These are phyloP conservation scores for Trametes elegans DNA, from an alignment of 768 basidiomycete genomes.

Conservation along the genomic window DNA sequence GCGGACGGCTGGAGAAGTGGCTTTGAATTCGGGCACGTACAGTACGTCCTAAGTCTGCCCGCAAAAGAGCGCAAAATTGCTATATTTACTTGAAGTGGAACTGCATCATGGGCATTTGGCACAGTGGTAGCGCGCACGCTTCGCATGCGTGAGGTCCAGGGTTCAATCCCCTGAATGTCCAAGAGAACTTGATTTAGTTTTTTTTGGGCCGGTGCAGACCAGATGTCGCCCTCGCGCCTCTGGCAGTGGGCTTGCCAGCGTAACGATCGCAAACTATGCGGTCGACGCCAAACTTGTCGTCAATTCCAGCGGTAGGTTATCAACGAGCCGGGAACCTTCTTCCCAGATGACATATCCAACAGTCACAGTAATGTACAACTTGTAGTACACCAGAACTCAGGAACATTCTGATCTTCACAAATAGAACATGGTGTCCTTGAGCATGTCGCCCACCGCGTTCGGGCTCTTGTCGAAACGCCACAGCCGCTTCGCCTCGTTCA, in stretches of 20 bases:
- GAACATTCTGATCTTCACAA: slow-evolving; percentile 38
- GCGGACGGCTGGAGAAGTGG: slow-evolving; percentile 13
- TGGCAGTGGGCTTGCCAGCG: no score
- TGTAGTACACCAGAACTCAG: no score
- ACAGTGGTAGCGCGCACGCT: slow-evolving; percentile 38
- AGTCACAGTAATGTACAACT: no score
- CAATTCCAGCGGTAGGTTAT: no score
- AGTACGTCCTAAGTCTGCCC: background rate
- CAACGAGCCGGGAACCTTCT: no score
- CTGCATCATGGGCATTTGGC: slow-evolving; percentile 29
- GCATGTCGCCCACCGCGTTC: slow-evolving; percentile 46
- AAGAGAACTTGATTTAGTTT: no score
- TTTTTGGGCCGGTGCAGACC: background rate
- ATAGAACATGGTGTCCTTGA: slow-evolving; percentile 79
- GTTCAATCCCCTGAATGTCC: slow-evolving; percentile 34
- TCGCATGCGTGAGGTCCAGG: slow-evolving; percentile 35
- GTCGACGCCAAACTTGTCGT: no score
- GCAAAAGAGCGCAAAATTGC: no score
- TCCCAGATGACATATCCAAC: no score
- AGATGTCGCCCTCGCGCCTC: no score
- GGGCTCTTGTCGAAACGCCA: slow-evolving; percentile 42
- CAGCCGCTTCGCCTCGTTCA: slow-evolving; percentile 47
- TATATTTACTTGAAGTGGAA: background rate
- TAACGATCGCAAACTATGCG: no score
- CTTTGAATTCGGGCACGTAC: background rate